These are phyloP conservation scores for Cantharellus cinnabarinus DNA, from an alignment of 768 basidiomycete genomes.

Conservation along the genomic window DNA sequence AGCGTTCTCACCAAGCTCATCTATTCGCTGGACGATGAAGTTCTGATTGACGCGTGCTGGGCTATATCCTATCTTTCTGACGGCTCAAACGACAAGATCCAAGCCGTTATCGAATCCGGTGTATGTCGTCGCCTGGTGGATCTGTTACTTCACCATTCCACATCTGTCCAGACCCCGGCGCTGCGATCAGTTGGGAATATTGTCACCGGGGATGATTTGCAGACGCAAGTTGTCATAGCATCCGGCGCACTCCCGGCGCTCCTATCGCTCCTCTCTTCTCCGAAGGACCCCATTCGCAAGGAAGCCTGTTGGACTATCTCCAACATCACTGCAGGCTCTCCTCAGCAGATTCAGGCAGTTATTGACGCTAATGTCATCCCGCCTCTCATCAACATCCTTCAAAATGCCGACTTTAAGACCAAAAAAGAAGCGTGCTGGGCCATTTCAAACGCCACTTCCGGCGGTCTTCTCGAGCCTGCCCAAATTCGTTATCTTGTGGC, in stretches of 20 bases:
- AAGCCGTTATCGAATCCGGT: constrained; percentile 96
- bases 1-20: constrained; percentile 96
- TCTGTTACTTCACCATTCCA: constrained; percentile 63
- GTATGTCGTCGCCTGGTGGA: constrained; percentile 96
- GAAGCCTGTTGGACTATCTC: constrained; percentile 99
- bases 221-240: constrained; percentile 97
- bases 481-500: constrained; percentile 96
- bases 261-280: constrained; percentile 77
- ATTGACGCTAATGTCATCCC: constrained; percentile 98
- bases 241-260: constrained; percentile 93
- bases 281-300: constrained; percentile 97
- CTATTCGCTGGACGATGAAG: constrained; percentile 97
- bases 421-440: constrained; percentile 99
- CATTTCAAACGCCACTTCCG: constrained; percentile 95
- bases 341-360: constrained; percentile 90
- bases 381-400: constrained; percentile 93
- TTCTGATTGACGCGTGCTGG: constrained; percentile 99
- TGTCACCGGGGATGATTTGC: constrained; percentile 96
- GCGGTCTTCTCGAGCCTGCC: constrained; percentile 66
- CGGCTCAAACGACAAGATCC: constrained; percentile 98
- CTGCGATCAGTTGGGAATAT: constrained; percentile 98
- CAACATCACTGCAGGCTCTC: constrained; percentile 92
- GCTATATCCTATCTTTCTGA: constrained; percentile 98
- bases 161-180: constrained; percentile 95
- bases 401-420: constrained; percentile 97